These are phyloP conservation scores for Fragosphaeria purpurea DNA, from an alignment of 2,329 filamentous ascomycete genomes.

Conservation along the genomic window DNA sequence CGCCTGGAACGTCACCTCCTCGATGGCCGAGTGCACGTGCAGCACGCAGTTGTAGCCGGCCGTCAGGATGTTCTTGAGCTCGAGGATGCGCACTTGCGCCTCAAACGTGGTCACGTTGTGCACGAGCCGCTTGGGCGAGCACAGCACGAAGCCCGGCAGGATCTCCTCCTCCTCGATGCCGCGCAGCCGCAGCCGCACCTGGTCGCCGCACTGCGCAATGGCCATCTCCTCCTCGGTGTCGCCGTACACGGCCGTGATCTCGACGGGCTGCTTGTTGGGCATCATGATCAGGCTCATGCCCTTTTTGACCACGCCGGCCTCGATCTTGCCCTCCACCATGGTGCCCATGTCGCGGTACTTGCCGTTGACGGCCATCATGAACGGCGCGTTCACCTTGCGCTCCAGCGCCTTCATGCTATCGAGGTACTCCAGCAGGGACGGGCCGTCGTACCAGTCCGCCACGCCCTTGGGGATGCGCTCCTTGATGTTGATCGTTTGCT, in stretches of 20 bases:
- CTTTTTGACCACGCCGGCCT: constrained; percentile 91
- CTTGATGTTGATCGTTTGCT: constrained; percentile 80
- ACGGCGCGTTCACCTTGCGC: constrained; percentile 94
- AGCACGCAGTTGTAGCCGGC: constrained; percentile 97
- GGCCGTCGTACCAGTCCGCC: constrained; percentile 77
- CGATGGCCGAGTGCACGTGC: constrained; percentile 93
- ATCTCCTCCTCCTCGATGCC: constrained; percentile 98
- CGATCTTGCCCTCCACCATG: constrained; percentile 94
- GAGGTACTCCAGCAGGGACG: constrained; percentile 90
- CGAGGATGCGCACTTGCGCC: constrained; percentile 90
- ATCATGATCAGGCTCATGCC: constrained; percentile 80
- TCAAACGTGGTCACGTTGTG: constrained; percentile 86
- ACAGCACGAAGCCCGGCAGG: constrained; percentile 88
- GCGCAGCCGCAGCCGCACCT: constrained; percentile 82
- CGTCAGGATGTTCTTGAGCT: constrained; percentile 86
- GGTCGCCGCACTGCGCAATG: constrained; percentile 81
- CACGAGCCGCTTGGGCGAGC: constrained; percentile 85
- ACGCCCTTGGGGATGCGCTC: constrained; percentile 68
- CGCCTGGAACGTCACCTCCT: constrained; percentile 86
- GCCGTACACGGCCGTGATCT: constrained; percentile 78
- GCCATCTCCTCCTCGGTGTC: constrained; percentile 90
- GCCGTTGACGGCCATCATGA: constrained; percentile 95
- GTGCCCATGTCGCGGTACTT: constrained; percentile 98
- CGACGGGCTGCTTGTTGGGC: constrained; percentile 78
- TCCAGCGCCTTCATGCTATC: constrained; percentile 62